These are phyloP conservation scores for Kluyveromyces nonfermentans DNA, from an alignment of 805 yeast genomes.

Conservation along the genomic window DNA sequence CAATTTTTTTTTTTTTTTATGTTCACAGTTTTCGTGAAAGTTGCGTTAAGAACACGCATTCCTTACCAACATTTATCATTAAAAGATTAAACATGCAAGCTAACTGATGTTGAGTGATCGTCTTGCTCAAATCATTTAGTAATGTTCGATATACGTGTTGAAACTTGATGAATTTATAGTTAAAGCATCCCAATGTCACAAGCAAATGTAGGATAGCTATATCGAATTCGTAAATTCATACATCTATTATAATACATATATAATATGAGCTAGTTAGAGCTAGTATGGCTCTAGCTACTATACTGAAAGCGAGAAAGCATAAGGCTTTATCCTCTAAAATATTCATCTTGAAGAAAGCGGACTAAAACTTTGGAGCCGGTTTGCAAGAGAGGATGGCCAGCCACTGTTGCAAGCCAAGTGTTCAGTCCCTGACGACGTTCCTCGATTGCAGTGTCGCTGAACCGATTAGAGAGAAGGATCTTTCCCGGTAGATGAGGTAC, in stretches of 20 bases:
- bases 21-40: background rate
- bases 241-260: background rate
- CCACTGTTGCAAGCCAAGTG: constrained; percentile 65
- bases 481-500: constrained; percentile 92
- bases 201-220: background rate
- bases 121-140: too few relatives aligned
- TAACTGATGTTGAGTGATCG: too few relatives aligned
- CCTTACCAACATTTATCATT: background rate
- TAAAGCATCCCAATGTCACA: too few relatives aligned
- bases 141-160: too few relatives aligned
- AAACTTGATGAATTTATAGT: too few relatives aligned
- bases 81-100: too few relatives aligned
- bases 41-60: background rate
- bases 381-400: constrained; percentile 89
- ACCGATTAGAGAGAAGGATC: constrained; percentile 57
- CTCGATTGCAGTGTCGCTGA: constrained; percentile 75
- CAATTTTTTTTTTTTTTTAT: constrained; percentile 1
- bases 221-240: background rate
- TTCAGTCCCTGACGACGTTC: constrained; percentile 77
- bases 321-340: constrained; percentile 19
- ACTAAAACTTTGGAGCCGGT: constrained; percentile 72
- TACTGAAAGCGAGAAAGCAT: too few relatives aligned
- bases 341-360: constrained; percentile 80
- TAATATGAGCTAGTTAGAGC: background rate
- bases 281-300: too few relatives aligned